phyloP scores from a whole-genome alignment of 805 yeast species.

The Ogataea saltuana region DNA sequence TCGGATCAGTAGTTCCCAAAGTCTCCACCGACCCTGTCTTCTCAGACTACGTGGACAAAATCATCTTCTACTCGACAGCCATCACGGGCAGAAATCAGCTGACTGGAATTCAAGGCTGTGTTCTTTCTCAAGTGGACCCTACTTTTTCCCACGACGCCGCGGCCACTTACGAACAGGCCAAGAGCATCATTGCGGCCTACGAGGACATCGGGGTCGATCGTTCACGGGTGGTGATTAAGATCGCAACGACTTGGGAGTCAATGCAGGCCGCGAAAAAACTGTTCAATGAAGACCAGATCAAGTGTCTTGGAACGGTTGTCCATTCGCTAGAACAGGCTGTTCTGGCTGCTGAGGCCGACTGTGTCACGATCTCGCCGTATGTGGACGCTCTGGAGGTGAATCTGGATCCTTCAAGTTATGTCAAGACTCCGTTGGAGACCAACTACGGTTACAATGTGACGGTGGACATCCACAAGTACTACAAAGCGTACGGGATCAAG shows the following conservation, averaged over 20 bases:
- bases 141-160: slow-evolving; percentile 28
- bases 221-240: slow-evolving; percentile 35
- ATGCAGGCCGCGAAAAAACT: slow-evolving; percentile 36
- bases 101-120: slow-evolving; percentile 24
- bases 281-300: slow-evolving; percentile 26
- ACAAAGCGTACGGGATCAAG: slow-evolving; percentile 32
- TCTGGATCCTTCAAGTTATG: slow-evolving; percentile 30
- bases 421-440: slow-evolving; percentile 23
- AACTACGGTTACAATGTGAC: slow-evolving; percentile 35
- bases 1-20: slow-evolving; percentile 15
- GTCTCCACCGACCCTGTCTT: slow-evolving; percentile 12
- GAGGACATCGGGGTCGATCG: slow-evolving; percentile 35
- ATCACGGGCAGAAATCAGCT: slow-evolving; percentile 29
- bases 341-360: slow-evolving; percentile 39
- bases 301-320: slow-evolving; percentile 39
- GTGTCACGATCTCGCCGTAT: slow-evolving; percentile 38
- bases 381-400: slow-evolving; percentile 34
- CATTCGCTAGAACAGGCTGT: slow-evolving; percentile 39
- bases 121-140: slow-evolving; percentile 35
- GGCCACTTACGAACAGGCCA: slow-evolving; percentile 30
- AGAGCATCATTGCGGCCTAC: slow-evolving; percentile 32
- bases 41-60: slow-evolving; percentile 19
- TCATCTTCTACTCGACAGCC: slow-evolving; percentile 27
- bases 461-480: slow-evolving; percentile 36
- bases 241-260: slow-evolving; percentile 38